Conservation (phyloP, 1,284 basidiomycete genomes). For the Baeospora myosura region DNA sequence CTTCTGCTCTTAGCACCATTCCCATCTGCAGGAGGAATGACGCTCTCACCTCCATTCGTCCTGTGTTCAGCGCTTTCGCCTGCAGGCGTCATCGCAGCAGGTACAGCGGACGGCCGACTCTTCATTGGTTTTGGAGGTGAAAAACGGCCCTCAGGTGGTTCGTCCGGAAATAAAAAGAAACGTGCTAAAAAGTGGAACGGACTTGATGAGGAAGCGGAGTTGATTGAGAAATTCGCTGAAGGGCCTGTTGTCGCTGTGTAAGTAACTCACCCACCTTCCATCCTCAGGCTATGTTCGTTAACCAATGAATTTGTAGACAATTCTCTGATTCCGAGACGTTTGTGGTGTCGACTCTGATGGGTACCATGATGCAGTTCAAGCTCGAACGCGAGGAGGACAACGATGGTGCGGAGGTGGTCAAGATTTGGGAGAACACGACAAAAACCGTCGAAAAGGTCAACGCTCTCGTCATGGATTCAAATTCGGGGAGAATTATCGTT, state of each 20-base stretch:
- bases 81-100: constrained; percentile 55
- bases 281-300: not conserved
- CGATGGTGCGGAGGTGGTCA: constrained; percentile 20
- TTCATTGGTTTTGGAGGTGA: constrained; percentile 65
- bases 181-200: constrained; percentile 68
- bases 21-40: constrained; percentile 36
- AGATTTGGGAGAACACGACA: constrained; percentile 40
- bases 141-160: constrained; percentile 28
- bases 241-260: constrained; percentile 67
- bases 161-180: constrained; percentile 36
- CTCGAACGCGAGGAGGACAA: constrained; percentile 29
- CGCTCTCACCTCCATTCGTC: constrained; percentile 68
- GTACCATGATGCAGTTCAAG: constrained; percentile 41
- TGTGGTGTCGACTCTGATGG: constrained; percentile 53
- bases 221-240: constrained; percentile 47
- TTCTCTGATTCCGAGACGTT: constrained; percentile 42
- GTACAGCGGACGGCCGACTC: constrained; percentile 67
- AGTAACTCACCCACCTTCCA: constrained; percentile 17
- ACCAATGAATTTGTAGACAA: constrained; percentile 27
- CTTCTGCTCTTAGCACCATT: constrained; percentile 27
- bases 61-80: constrained; percentile 50
- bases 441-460: constrained; percentile 53
- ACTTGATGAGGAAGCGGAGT: constrained; percentile 39
- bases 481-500: constrained; percentile 39
- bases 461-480: constrained; percentile 36